Conservation (phyloP, 2,329 filamentous ascomycete species). For the Hymenoscyphus occultus region DNA sequence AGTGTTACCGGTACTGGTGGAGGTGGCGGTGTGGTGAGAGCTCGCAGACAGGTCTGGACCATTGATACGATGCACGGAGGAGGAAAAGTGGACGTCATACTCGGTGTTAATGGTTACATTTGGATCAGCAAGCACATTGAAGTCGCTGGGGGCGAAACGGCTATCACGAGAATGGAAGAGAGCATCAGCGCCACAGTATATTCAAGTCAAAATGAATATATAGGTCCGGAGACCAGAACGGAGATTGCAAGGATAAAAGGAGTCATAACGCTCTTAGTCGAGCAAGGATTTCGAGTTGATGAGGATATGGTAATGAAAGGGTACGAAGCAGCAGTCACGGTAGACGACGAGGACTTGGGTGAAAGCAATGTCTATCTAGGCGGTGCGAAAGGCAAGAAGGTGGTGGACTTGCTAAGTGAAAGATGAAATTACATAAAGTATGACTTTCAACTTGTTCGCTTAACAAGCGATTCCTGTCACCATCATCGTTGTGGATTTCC, state of each 20-base stretch:
- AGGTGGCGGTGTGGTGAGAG: conserved; percentile 75
- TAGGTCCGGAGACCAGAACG: conserved; percentile 70
- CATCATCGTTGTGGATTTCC: not conserved
- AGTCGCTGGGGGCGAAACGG: conserved; percentile 44
- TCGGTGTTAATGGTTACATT: conserved; percentile 96
- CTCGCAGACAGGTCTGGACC: conserved; percentile 84
- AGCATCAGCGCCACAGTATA: conserved; percentile 82
- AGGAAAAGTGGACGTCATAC: conserved; percentile 74
- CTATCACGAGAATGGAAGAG: conserved; percentile 87
- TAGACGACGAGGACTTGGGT: conserved; percentile 56
- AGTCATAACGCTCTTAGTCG: conserved; percentile 78
- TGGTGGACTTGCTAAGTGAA: conserved; percentile 34
- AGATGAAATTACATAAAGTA: conserved; percentile 18
- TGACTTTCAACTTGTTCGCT: not conserved
- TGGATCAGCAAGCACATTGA: conserved; percentile 87
- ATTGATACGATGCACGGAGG: conserved; percentile 57
- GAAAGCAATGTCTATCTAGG: conserved; percentile 58
- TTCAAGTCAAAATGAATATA: conserved; percentile 89
- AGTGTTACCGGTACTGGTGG: conserved; percentile 78
- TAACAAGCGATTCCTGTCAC: not conserved
- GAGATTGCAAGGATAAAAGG: conserved; percentile 85
- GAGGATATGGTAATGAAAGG: conserved; percentile 82
- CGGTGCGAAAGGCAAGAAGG: conserved; percentile 41
- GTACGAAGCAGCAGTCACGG: conserved; percentile 77
- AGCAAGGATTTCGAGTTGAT: conserved; percentile 79